Conservation (phyloP, 1,284 basidiomycete species). For the Sparassis latifolia region DNA sequence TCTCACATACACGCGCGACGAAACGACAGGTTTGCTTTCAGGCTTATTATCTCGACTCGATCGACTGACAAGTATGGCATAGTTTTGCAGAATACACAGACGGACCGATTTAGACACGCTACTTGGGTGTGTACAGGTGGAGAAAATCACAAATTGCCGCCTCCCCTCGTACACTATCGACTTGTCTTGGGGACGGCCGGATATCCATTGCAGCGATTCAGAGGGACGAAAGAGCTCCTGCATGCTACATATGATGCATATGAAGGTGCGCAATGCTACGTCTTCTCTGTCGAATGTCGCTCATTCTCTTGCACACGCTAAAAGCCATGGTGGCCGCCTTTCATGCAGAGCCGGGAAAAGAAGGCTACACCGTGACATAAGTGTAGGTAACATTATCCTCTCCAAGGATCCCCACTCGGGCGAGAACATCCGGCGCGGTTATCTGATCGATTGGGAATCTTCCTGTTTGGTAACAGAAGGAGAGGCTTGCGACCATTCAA, state of each 20-base stretch:
- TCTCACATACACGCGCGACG: neutral
- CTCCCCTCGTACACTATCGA: conserved; percentile 3
- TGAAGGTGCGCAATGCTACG: neutral
- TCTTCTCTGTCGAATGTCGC: neutral
- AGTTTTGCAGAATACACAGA: neutral
- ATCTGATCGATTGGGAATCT: neutral
- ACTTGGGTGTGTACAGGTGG: no score
- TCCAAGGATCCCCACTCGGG: neutral
- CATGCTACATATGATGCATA: conserved; percentile 1
- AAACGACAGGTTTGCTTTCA: neutral
- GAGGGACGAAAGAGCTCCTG: conserved; percentile 7
- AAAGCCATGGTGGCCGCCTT: neutral
- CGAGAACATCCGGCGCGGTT: neutral
- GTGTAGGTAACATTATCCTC: neutral
- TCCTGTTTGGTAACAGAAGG: neutral
- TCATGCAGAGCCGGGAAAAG: neutral
- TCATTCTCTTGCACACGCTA: neutral
- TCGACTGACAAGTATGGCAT: neutral
- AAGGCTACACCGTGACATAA: neutral
- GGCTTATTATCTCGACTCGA: no score
- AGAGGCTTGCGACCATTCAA: neutral
- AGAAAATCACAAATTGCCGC: no score
- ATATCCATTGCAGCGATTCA: conserved; percentile 2
- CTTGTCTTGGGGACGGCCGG: conserved; percentile 4
- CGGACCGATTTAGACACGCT: neutral